These are phyloP conservation scores for Geotrichum reessii DNA, from an alignment of 1,139 yeast genomes.

Conservation along the genomic window DNA sequence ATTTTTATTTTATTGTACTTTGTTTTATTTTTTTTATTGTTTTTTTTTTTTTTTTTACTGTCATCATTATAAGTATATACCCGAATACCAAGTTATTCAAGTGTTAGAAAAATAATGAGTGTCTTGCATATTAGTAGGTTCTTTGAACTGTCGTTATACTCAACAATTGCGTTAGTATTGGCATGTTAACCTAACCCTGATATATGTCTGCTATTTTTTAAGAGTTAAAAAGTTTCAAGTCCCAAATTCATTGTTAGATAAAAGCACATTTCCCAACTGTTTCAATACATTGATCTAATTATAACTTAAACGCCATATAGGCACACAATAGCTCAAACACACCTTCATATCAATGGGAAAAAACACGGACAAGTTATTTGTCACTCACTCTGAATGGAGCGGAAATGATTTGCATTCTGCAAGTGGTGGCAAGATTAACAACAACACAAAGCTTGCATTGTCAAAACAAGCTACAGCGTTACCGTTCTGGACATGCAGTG, in stretches of 20 bases:
- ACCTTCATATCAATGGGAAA: constrained; percentile 33
- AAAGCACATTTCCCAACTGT: not conserved
- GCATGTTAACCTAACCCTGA: not conserved
- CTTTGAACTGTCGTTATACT: not conserved
- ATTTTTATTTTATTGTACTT: not conserved
- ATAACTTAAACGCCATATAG: not conserved
- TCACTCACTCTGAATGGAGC: constrained; percentile 38
- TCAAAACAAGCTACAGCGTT: constrained; percentile 22
- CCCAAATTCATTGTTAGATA: not conserved
- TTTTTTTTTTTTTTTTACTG: not conserved
- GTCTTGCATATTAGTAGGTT: not conserved
- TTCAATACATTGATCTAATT: not conserved
- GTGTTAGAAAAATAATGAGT: too few species aligned
- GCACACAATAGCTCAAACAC: not conserved
- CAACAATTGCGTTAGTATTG: too few species aligned
- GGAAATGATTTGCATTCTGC: constrained; percentile 31
- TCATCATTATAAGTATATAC: not conserved
- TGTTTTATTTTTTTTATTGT: not conserved
- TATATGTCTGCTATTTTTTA: not conserved
- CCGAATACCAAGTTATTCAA: not conserved
- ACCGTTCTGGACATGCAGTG: constrained; percentile 37
- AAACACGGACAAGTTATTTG: constrained; percentile 37
- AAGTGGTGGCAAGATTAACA: constrained; percentile 24
- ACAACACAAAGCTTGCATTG: constrained; percentile 9
- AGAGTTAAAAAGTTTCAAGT: not conserved